phyloP scores from a whole-genome alignment of 2,329 filamentous ascomycete species.

The Apiospora aurea region DNA sequence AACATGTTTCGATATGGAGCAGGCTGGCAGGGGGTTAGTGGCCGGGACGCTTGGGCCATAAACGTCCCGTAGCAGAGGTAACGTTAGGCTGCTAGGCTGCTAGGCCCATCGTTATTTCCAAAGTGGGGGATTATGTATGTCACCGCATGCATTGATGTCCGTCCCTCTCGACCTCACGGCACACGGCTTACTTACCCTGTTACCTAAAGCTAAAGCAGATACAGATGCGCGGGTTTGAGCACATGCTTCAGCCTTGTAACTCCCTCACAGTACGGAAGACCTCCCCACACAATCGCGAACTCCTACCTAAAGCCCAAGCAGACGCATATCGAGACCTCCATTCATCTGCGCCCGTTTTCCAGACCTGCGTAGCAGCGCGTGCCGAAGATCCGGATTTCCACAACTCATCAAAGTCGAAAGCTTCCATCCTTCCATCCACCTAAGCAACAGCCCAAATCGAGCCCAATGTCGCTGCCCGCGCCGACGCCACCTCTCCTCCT shows the following conservation, averaged over 20 bases:
- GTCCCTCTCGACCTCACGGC: neutral
- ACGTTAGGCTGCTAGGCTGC: neutral
- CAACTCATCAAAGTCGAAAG: constrained; percentile 1
- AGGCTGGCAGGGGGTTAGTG: neutral
- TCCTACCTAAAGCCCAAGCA: neutral
- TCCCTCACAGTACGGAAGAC: neutral
- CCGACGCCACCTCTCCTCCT: constrained; percentile 67
- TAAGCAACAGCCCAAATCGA: constrained; percentile 4
- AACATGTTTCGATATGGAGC: constrained; percentile 4
- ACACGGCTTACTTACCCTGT: neutral
- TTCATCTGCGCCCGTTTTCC: neutral
- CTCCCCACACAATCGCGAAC: neutral
- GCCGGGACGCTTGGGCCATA: constrained; percentile 1
- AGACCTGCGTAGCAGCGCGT: neutral
- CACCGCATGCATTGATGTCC: neutral
- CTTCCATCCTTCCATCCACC: neutral
- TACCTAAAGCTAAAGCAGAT: neutral
- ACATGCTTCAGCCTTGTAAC: neutral
- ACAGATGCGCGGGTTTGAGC: neutral
- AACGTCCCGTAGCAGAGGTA: too few relatives aligned
- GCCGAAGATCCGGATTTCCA: neutral
- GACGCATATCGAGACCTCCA: neutral
- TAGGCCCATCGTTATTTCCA: neutral
- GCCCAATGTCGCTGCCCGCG: constrained; percentile 37
- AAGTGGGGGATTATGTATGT: constrained; percentile 9